Percentiles rank a stretch among this genome's conserved stretches.
These are phyloP conservation scores for Aureobasidium vineae DNA, from an alignment of 2,329 filamentous ascomycete genomes.

Conservation along the genomic window DNA sequence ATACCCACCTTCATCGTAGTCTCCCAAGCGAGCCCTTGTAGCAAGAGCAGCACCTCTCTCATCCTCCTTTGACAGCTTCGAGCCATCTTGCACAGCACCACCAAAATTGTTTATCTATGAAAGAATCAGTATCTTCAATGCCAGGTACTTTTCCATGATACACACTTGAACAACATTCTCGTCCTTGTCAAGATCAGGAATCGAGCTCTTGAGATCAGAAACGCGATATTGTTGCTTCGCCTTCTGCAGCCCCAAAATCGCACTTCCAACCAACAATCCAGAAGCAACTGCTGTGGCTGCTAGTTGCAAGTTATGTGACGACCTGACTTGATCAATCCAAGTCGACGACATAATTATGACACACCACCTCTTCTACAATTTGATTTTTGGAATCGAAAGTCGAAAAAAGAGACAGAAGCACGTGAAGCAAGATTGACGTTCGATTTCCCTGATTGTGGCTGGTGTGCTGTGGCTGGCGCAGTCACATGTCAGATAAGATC, in stretches of 20 bases:
- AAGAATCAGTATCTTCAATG: conserved; percentile 35
- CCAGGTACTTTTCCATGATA: neutral
- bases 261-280: conserved; percentile 49
- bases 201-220: conserved; percentile 59
- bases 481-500: conserved; percentile 6
- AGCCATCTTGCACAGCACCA: conserved; percentile 48
- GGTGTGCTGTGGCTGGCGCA: conserved; percentile 15
- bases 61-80: conserved; percentile 52
- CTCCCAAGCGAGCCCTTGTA: conserved; percentile 58
- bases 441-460: conserved; percentile 24
- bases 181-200: conserved; percentile 54
- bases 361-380: neutral
- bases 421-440: conserved; percentile 20
- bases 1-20: conserved; percentile 59
- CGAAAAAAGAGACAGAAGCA: neutral
- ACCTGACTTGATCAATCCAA: conserved; percentile 47
- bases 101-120: conserved; percentile 62
- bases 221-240: conserved; percentile 56
- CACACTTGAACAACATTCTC: conserved; percentile 54
- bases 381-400: neutral
- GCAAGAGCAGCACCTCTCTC: conserved; percentile 59
- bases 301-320: conserved; percentile 58
- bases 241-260: conserved; percentile 59
- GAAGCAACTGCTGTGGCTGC: conserved; percentile 65
- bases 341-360: conserved; percentile 46